Evolutionary conservation across 1,284 basidiomycete species (phyloP).

Genomic region (Xanthoconium separans): DNA sequence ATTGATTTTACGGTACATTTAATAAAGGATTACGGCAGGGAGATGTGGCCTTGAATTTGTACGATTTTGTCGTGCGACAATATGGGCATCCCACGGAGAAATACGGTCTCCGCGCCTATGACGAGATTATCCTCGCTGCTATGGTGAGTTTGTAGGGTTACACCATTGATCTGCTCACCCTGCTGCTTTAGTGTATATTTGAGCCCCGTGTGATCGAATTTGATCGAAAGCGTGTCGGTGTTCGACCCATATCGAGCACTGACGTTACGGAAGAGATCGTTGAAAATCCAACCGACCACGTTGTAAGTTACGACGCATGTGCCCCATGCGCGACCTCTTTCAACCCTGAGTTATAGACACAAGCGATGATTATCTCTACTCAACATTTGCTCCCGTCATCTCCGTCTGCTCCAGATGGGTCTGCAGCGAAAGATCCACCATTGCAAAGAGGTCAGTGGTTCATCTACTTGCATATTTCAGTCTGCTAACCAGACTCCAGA

Average conservation of each 20-base stretch:
- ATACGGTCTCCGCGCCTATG: slow-evolving; percentile 89
- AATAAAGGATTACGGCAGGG: slow-evolving; percentile 51
- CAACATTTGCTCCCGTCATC: slow-evolving; percentile 64
- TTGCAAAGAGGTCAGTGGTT: slow-evolving; percentile 30
- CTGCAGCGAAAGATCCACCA: slow-evolving; percentile 21
- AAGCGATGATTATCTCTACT: slow-evolving; percentile 84
- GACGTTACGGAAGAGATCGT: slow-evolving; percentile 75
- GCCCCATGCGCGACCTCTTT: not conserved
- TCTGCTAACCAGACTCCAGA: slow-evolving; percentile 13
- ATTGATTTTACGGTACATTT: not conserved
- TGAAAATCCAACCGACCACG: slow-evolving; percentile 59
- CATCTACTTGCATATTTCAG: not conserved
- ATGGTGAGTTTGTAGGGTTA: slow-evolving; percentile 56
- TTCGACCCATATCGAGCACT: slow-evolving; percentile 46
- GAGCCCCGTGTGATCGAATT: slow-evolving; percentile 92
- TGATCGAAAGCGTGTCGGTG: slow-evolving; percentile 65
- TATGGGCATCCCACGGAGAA: slow-evolving; percentile 81
- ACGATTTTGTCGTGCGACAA: slow-evolving; percentile 84
- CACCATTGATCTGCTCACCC: slow-evolving; percentile 6
- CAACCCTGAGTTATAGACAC: slow-evolving; percentile 49
- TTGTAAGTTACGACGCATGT: slow-evolving; percentile 43
- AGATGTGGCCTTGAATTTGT: slow-evolving; percentile 84
- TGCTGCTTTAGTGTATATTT: slow-evolving; percentile 72
- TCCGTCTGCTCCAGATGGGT: slow-evolving; percentile 24
- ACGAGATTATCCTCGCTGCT: slow-evolving; percentile 93